Evolutionary conservation across 1,284 basidiomycete species (phyloP), one percentile per base, ranked within the genome.

Genomic region (Tilletia caries): DNA sequence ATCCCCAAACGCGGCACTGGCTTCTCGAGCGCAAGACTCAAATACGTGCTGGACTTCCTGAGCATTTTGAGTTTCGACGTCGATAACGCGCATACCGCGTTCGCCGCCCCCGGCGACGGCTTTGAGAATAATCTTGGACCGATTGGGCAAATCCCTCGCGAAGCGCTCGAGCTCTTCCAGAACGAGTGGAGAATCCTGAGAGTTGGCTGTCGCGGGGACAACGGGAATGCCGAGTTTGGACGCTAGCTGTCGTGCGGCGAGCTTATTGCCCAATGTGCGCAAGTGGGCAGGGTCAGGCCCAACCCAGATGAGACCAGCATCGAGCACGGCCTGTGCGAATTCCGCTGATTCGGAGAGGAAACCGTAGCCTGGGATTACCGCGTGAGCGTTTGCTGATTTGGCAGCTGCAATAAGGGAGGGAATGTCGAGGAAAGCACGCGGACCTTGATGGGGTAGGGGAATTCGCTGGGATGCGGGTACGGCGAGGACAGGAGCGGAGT

Each of bases 401-500:
- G 83, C 83, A 74, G 87, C 87, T 41, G 88, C 85, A 0, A 84
- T 75, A 8, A 89, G 71, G 25, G 89, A 54, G 6, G 50, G n/a
- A 8, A 33, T 60, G 52, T 77, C 71, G n/a, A 77, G 68, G 64
- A 75, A 77, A 15, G 75, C 71, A 27, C 82, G 50, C 3, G 75
- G 70, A 2, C 75, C 76, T 12, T 71, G 58, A 34, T 46, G 46
- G 80, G 50, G 88, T 82, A 74, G 67, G 13, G 44, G 66, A 13
- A 70, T 66, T 1, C 67, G 43, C 3, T 20, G 25, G 18, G 67
- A 60, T 12, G 69, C 67, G 0, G 70, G 67, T 15, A 50, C 48
- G 48, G 48, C 48, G 48, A 70, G 50, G 3, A 72, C 75, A 41
- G 76, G 73, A 8, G 72, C 29, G 3, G 76, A 70, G 18, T 71